Conservation (phyloP, 2,329 filamentous ascomycete genomes). For the Fusarium graminum region DNA sequence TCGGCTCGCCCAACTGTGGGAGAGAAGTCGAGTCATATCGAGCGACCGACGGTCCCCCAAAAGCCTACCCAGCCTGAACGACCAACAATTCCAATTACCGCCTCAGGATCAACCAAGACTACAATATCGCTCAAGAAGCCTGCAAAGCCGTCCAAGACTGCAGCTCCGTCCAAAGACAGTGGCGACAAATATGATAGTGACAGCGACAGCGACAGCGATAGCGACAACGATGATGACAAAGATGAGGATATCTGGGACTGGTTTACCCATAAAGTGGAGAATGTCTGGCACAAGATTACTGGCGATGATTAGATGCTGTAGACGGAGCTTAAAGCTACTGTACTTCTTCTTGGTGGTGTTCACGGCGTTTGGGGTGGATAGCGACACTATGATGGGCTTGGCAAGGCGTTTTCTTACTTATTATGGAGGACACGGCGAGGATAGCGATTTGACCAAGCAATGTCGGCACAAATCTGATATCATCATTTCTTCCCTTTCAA, state of each 20-base stretch:
- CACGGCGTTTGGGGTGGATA: slow-evolving; percentile 30
- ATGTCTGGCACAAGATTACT: slow-evolving; percentile 62
- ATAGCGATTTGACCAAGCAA: slow-evolving; percentile 11
- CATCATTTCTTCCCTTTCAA: slow-evolving; percentile 1
- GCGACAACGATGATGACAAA: slow-evolving; percentile 46
- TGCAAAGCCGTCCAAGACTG: slow-evolving; percentile 33
- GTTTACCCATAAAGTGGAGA: slow-evolving; percentile 62
- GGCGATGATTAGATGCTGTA: slow-evolving; percentile 41
- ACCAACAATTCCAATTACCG: slow-evolving; percentile 27
- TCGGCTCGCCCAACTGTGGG: slow-evolving; percentile 41
- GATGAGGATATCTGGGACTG: slow-evolving; percentile 63
- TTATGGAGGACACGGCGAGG: slow-evolving; percentile 4
- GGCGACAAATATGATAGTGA: slow-evolving; percentile 29
- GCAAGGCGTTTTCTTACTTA: slow-evolving; percentile 23
- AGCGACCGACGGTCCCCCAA: slow-evolving; percentile 31
- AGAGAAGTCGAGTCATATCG: slow-evolving; percentile 36
- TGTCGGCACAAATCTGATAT: slow-evolving; percentile 7
- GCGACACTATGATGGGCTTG: slow-evolving; percentile 13
- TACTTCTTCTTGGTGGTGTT: slow-evolving; percentile 13
- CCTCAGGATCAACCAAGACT: slow-evolving; percentile 37
- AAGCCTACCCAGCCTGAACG: slow-evolving; percentile 33
- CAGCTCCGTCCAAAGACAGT: slow-evolving; percentile 31
- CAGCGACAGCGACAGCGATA: slow-evolving; percentile 26
- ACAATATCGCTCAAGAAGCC: slow-evolving; percentile 38
- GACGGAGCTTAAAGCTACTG: background rate